Evolutionary conservation across 768 basidiomycete species (phyloP), one percentile per base, ranked within the genome.

Genomic region (Kwoniella dendrophila): DNA sequence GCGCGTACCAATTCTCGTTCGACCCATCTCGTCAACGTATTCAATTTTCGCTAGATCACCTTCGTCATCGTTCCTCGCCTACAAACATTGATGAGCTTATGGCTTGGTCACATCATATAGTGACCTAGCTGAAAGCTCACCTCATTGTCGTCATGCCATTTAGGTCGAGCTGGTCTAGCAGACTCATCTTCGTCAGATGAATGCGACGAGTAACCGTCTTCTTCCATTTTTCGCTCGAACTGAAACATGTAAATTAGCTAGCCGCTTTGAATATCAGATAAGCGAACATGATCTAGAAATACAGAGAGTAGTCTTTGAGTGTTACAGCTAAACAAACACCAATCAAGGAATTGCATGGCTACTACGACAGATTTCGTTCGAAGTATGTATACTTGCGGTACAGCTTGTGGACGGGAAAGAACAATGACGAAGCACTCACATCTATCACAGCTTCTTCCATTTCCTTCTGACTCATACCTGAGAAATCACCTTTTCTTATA

Each of bases 11-110:
- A 55, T 64, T 18, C 78, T 53, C 12, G 71, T 79, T 24, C 78
- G 50, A 12, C 78, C 78, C 48, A 79, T 56, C 59, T 79, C 78
- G 50, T 79, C 78, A 41, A 74, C 62, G 56, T 77, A 77, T 62
- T 79, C 78, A 18, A 77, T 67, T 40, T 56, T 38, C 3, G 51
- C 65, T 16, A 63, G 41, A 58, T 69, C 67, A 43, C 71, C 69
- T 26, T 69, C 63, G 5, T 52, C 47, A 12, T 61, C 58, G 4
- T 64, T 56, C 53, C 30, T 62, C 22, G n/a, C 8, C 6, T 47
- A 38, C 14, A 24, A n/a, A 29, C 20, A 29, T 16, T 24, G 22
- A 20, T 54, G 34, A 54, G 36, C 52, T 54, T 38, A 20, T 6
- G n/a, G n/a, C n/a, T 49, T 14, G 6, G 18, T 38, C 36, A 38